Evolutionary conservation across 176 grass and related monocot species (phyloP).

Genomic region (Eleusine coracana): DNA sequence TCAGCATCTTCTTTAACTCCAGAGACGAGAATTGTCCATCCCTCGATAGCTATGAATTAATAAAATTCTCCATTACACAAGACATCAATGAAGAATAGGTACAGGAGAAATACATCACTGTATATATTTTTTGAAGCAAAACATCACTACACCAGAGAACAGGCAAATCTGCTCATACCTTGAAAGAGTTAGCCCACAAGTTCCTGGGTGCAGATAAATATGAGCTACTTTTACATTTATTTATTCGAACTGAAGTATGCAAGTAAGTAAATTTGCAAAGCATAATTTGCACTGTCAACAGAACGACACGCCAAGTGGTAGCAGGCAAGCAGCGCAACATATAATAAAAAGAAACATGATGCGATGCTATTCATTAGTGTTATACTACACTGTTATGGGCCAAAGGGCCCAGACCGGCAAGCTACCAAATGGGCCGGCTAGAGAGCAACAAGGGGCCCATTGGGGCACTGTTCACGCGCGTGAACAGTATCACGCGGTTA

Average conservation of each 20-base stretch:
- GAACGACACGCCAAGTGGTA: not conserved
- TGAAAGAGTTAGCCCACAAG: not conserved
- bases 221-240: not conserved
- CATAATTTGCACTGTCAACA: not conserved
- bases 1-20: slow-evolving; percentile 61
- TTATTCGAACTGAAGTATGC: not conserved
- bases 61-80: slow-evolving; percentile 24
- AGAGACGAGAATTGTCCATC: slow-evolving; percentile 57
- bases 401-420: no score
- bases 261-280: slow-evolving; percentile 6
- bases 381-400: not conserved
- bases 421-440: no score
- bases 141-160: not conserved
- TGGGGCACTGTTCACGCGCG: no score
- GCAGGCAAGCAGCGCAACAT: not conserved
- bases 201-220: not conserved
- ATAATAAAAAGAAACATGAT: not conserved
- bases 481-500: no score
- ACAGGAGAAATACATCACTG: no score
- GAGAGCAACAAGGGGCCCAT: no score
- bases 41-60: slow-evolving; percentile 54
- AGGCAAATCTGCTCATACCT: not conserved
- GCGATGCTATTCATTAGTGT: not conserved
- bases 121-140: no score
- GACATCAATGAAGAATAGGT: not conserved